Conservation (phyloP, 2,329 filamentous ascomycete genomes). For the Scolecobasidium constrictum region DNA sequence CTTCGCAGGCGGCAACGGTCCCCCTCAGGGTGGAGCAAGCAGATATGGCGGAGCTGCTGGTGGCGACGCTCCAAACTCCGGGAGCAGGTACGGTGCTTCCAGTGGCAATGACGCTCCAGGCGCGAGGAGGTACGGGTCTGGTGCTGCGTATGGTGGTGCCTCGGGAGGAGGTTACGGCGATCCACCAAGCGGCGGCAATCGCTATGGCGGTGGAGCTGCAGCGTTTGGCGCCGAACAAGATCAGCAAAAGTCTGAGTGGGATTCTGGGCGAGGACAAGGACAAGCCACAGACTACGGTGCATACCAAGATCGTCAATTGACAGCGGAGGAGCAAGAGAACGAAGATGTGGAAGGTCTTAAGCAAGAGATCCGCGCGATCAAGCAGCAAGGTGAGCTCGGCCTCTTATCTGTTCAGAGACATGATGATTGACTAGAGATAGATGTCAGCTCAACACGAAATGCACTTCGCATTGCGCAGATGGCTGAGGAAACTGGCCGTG, state of each 20-base stretch:
- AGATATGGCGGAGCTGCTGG: constrained; percentile 16
- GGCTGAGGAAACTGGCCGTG: constrained; percentile 59
- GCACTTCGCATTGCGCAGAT: constrained; percentile 57
- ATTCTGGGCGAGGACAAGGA: constrained; percentile 14
- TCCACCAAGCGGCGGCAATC: constrained; percentile 19
- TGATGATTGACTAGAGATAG: too few relatives aligned
- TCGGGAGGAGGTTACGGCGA: constrained; percentile 13
- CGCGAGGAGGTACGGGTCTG: not conserved
- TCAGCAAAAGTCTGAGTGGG: constrained; percentile 10
- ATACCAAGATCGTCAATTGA: constrained; percentile 65
- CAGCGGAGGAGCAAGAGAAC: constrained; percentile 68
- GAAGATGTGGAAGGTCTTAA: constrained; percentile 63
- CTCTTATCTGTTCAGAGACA: too few relatives aligned
- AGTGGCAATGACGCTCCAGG: not conserved
- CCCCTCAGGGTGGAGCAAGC: constrained; percentile 31
- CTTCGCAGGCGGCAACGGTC: constrained; percentile 44
- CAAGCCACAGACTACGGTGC: constrained; percentile 16
- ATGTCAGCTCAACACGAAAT: constrained; percentile 61
- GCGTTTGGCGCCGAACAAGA: not conserved
- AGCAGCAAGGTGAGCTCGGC: constrained; percentile 45
- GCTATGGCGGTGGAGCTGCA: constrained; percentile 6
- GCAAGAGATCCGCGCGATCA: constrained; percentile 63
- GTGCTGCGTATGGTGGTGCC: constrained; percentile 7
- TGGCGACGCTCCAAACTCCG: constrained; percentile 9
- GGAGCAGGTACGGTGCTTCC: not conserved